These are phyloP conservation scores for Microbotryomycetes sp. DNA, from an alignment of 1,284 basidiomycete species.

Conservation along the genomic window DNA sequence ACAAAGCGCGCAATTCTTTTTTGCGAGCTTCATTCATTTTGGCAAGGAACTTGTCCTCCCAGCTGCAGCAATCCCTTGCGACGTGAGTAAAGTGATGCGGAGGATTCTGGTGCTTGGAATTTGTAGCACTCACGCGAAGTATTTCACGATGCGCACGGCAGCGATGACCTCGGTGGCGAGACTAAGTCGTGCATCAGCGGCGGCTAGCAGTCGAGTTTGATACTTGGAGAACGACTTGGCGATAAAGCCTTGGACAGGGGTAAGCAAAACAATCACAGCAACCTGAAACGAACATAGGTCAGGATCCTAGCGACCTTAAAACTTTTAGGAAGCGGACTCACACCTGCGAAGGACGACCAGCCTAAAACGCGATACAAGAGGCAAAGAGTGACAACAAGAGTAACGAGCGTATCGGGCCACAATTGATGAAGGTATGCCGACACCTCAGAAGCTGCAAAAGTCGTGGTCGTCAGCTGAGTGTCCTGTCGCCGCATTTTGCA, in stretches of 20 bases:
- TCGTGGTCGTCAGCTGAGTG: no score
- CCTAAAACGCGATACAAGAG: constrained; percentile 48
- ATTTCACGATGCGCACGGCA: constrained; percentile 48
- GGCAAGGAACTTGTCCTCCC: constrained; percentile 47
- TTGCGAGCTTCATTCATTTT: constrained; percentile 47
- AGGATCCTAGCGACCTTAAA: constrained; percentile 18
- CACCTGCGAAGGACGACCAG: constrained; percentile 46
- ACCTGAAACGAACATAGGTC: constrained; percentile 26
- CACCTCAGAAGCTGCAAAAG: constrained; percentile 29
- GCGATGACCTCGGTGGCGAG: constrained; percentile 51
- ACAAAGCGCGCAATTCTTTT: constrained; percentile 47
- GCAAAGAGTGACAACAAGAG: constrained; percentile 46
- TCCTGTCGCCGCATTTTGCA: no score
- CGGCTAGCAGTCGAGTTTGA: constrained; percentile 47
- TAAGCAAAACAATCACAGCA: constrained; percentile 42
- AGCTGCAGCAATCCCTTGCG: constrained; percentile 37
- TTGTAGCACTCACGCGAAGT: constrained; percentile 33
- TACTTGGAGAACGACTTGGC: constrained; percentile 46
- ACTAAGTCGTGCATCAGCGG: constrained; percentile 51
- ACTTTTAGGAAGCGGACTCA: constrained; percentile 22
- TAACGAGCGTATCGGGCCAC: constrained; percentile 44
- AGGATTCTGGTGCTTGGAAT: no score
- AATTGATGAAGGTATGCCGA: constrained; percentile 45
- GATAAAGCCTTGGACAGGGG: constrained; percentile 45
- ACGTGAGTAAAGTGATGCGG: neutral